Evolutionary conservation across 768 basidiomycete genomes (phyloP).

Genomic region (Termitomyces sp.): DNA sequence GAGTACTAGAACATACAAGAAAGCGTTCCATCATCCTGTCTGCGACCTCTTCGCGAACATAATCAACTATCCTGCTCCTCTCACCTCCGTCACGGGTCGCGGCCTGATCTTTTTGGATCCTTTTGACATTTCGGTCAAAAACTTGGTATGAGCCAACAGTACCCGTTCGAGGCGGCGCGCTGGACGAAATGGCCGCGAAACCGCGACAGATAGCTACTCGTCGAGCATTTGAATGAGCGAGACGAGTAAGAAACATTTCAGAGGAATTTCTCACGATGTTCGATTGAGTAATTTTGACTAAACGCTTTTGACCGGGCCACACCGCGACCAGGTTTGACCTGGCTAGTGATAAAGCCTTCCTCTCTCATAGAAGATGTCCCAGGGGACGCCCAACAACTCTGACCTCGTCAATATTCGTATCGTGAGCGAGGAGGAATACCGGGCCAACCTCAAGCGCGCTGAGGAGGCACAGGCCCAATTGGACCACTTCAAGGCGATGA

Average conservation of each 20-base stretch:
- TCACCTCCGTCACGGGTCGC: constrained; percentile 54
- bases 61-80: constrained; percentile 81
- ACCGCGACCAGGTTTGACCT: not conserved
- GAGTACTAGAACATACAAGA: constrained; percentile 47
- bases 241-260: constrained; percentile 24
- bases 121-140: constrained; percentile 83
- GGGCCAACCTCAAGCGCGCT: constrained; percentile 26
- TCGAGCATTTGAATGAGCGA: constrained; percentile 17
- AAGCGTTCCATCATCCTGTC: constrained; percentile 90
- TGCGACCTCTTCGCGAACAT: constrained; percentile 87
- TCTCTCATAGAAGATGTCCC: constrained; percentile 11
- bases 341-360: not conserved
- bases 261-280: constrained; percentile 16
- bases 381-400: constrained; percentile 16
- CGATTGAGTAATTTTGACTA: not conserved
- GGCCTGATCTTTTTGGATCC: constrained; percentile 73
- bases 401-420: constrained; percentile 5
- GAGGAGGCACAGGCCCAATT: constrained; percentile 32
- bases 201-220: constrained; percentile 29
- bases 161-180: constrained; percentile 38
- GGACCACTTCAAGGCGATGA: constrained; percentile 30
- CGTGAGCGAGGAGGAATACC: constrained; percentile 31
- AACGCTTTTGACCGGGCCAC: not conserved
- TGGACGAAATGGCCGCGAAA: constrained; percentile 50
- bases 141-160: constrained; percentile 72